Base-by-base conservation (phyloP, 495 filamentous ascomycete species). In the Penicillium maclennaniae region DNA sequence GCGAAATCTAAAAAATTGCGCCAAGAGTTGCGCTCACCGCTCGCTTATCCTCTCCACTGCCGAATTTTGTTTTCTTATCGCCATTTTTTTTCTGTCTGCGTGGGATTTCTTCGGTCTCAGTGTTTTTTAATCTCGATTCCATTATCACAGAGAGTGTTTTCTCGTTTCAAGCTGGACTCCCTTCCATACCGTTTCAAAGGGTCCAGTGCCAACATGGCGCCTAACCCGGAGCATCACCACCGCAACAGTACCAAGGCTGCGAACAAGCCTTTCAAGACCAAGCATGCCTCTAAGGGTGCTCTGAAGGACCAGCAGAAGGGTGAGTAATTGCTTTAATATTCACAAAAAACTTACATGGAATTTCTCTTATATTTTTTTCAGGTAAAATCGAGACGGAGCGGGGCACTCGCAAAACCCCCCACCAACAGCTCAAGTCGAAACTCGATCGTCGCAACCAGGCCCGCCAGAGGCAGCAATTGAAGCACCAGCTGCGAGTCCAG, bases 381-480 rank as follows among this genome's bases (percentile, higher is more conserved):
- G 82, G 86, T 60, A 88, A 87, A 67, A 70, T 87, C 39, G 82
- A 87, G 66, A 53, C 55, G 67, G 58, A 86, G 72, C 71, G 74
- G 65, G 81, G 84, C 36, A 75, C 74, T 54, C 85, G 92, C 53
- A 95, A 89, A 71, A 95, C 92, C 39, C 87, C 87, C 53, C 90
- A 97, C 69, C 95, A 97, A 66, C 89, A 96, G 73, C 79, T 95
- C 67, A 95, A 95, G 89, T 95, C 92, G 34, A 98, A 96, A 72
- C 76, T 98, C 69, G 90, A 95, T 72, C 87, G 93, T 31, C 82
- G 88, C 62, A 96, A 98, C 70, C 89, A 92, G 74, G 87, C 88
- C 43, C 90, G 90, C 61, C 93, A 98, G 74, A 82, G 83, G 63
- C 87, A 91, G 57, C 78, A 82, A 56, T 71, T 80, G 56, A 96